Evolutionary conservation across 148 eudicot species (phyloP), one percentile per base, ranked within the genome.

Genomic region (Silene latifolia): DNA sequence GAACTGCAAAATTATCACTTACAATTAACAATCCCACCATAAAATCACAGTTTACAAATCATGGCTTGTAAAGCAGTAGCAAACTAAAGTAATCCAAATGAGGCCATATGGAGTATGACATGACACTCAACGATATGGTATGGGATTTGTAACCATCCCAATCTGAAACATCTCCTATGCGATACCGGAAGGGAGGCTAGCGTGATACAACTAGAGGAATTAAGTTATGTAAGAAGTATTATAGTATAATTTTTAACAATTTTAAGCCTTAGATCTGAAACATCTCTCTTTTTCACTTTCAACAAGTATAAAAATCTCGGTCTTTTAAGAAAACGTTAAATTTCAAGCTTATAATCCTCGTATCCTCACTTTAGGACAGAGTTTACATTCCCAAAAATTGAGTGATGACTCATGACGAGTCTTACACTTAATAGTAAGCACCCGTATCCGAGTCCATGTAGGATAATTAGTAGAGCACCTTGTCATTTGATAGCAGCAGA

Each of bases 401-500:
- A 39, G 44, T 3, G 18, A 51, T 51, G 56, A 39, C 8, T 13
- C 18, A 51, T 51, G 56, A 9, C 56, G 56, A 15, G 56, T 12
- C 9, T 13, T 18, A 51, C 56, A 51, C 56, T 51, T 13, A 13
- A 18, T 14, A 51, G 17, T 51, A 8, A 39, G 53, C 14, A 48
- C 53, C 4, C 53, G 14, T 48, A 48, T 48, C 12, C 3, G 12
- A 8, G 53, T 48, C 53, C 53, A 48, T 9, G 12, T 48, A 48
- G 17, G 17, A 51, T 51, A 51, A 9, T 0, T 25, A 48, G 21
- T 27, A 47, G 68, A 57, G 61, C 77, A 93, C 97, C 96, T 90
- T 85, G 23, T 82, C 83, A 59, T 73, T 85, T 48, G 98, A 85
- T 67, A 94, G 76, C 72, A 91, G 66, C 75, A 94, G 74, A 68